Evolutionary conservation across 352 stramenopile species (phyloP), one percentile per base, ranked within the genome.

Genomic region (Phytophthora hibernalis): DNA sequence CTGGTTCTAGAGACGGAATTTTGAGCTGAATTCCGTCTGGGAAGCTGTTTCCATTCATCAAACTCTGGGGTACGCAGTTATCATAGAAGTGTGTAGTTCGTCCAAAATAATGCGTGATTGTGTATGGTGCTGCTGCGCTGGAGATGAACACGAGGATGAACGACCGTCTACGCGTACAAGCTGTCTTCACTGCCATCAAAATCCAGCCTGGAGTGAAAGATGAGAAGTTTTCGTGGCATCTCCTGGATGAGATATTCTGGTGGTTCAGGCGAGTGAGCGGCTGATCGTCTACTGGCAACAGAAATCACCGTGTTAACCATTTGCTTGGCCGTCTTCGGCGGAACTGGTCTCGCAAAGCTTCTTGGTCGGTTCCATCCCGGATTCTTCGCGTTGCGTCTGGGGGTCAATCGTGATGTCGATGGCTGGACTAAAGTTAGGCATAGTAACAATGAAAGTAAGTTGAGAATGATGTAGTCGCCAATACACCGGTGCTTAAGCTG

Each of bases 271-370:
- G 13, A 52, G 55, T 45, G 49, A 57, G 15, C 30, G 40, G 52
- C 43, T 21, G 18, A 58, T 52, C 16, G 66, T 57, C 79, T 79
- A 95, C 21, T 67, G 50, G 59, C 87, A 95, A 68, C 80, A 82
- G 33, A 82, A 83, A 55, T 93, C 85, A 6, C 87, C 87, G 12
- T 95, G 83, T 57, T 91, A 56, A 42, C 87, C 85, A 63, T 95
- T 95, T 10, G 81, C 92, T 24, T 81, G 70, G 6, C 87, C 85
- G 49, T 95, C 87, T 26, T 75, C 66, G 43, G 93, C 85, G 24
- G 69, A 85, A 57, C 93, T 85, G 9, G 61, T 37, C 50, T 91
- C 16, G 50, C 83, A 91, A 3, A 91, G 53, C 8, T 68, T 63
- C 9, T 45, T 60, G 18, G 71, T 75, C 71, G 71, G 80, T 30